These are phyloP conservation scores for Amanita thiersii DNA, from an alignment of 768 basidiomycete species.

Conservation along the genomic window DNA sequence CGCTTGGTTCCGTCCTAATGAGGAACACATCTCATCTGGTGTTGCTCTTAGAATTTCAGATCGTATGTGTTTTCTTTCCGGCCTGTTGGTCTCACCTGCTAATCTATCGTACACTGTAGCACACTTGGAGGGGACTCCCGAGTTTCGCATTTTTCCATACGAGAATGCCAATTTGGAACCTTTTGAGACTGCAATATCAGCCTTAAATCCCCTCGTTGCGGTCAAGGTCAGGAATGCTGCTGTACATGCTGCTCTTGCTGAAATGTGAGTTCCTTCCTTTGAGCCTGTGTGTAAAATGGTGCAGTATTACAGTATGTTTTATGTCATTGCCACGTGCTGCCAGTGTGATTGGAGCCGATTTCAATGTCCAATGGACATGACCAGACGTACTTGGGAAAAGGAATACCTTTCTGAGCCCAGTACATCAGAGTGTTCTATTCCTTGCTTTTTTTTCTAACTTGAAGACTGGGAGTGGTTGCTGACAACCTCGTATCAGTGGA, in stretches of 20 bases:
- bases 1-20: slow-evolving; percentile 76
- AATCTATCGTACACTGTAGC: slow-evolving; percentile 1
- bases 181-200: slow-evolving; percentile 64
- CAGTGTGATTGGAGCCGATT: too few species aligned
- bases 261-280: slow-evolving; percentile 43
- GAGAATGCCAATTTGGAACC: slow-evolving; percentile 64
- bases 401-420: too few species aligned
- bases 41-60: slow-evolving; percentile 51
- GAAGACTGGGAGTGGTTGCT: too few species aligned
- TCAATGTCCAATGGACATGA: too few species aligned
- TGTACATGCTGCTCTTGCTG: slow-evolving; percentile 70
- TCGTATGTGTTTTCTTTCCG: slow-evolving; percentile 22
- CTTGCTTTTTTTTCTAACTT: too few species aligned
- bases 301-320: too few species aligned
- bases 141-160: slow-evolving; percentile 79
- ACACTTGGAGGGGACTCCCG: slow-evolving; percentile 21
- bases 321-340: too few species aligned
- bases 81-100: neutral
- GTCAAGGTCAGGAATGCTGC: slow-evolving; percentile 75
- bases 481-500: slow-evolving; percentile 35
- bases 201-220: slow-evolving; percentile 74
- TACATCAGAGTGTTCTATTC: too few species aligned
- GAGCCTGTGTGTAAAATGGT: too few species aligned
- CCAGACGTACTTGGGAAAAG: too few species aligned
- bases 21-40: slow-evolving; percentile 65